phyloP scores from a whole-genome alignment of 352 stramenopile species.

The Thalassiosira hispida region DNA sequence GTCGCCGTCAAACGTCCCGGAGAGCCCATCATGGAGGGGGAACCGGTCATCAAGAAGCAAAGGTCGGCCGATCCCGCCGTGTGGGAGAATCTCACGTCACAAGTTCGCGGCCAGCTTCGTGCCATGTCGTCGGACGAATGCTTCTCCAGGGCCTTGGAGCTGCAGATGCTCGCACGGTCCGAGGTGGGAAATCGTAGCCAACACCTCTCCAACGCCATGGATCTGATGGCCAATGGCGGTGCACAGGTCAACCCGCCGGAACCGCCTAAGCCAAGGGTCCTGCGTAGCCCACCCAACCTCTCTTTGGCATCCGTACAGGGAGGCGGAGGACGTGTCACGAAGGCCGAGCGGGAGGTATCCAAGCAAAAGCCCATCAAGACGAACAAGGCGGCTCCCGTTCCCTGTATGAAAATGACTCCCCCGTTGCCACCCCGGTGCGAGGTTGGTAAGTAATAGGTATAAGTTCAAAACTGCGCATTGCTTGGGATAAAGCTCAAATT shows the following conservation, averaged over 20 bases:
- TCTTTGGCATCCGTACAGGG: neutral
- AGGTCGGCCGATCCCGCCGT: constrained; percentile 6
- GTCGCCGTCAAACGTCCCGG: neutral
- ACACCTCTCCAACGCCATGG: constrained; percentile 40
- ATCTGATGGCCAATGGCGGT: constrained; percentile 25
- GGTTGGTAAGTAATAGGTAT: too few species aligned
- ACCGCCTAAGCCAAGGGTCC: neutral
- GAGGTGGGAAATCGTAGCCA: constrained; percentile 40
- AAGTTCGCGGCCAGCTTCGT: constrained; percentile 26
- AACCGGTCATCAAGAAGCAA: constrained; percentile 5
- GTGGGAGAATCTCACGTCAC: constrained; percentile 31
- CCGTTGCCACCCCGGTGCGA: constrained; percentile 26
- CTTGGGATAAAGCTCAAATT: neutral
- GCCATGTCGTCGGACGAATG: constrained; percentile 45
- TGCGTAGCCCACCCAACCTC: constrained; percentile 9
- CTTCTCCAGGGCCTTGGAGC: constrained; percentile 41
- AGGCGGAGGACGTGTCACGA: constrained; percentile 5
- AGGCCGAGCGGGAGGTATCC: constrained; percentile 23
- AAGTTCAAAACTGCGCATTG: too few species aligned
- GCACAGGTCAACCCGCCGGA: neutral
- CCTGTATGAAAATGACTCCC: constrained; percentile 36
- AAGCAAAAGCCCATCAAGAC: constrained; percentile 49
- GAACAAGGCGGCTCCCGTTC: constrained; percentile 18
- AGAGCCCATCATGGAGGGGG: neutral
- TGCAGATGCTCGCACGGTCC: constrained; percentile 28